Evolutionary conservation across 1,139 yeast genomes (phyloP).

Genomic region (Pichia inconspicua): DNA sequence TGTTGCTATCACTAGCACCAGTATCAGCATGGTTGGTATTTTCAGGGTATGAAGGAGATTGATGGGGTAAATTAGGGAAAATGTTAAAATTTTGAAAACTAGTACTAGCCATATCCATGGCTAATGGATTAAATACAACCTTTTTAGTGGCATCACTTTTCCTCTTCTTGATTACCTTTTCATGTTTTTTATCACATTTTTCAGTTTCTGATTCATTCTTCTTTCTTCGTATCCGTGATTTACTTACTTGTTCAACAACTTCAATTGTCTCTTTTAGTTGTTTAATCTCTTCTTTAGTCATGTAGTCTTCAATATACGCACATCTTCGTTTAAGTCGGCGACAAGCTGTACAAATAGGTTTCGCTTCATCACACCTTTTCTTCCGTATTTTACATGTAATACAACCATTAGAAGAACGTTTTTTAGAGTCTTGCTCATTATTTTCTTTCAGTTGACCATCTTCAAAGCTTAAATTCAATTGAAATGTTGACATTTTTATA

Average conservation of each 20-base stretch:
- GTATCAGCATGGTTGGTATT: neutral
- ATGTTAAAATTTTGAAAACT: neutral
- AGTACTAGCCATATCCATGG: slow-evolving; percentile 15
- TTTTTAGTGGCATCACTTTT: slow-evolving; percentile 9
- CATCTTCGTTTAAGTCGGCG: slow-evolving; percentile 46
- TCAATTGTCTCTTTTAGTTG: slow-evolving; percentile 29
- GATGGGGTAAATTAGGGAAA: neutral
- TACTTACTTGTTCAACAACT: slow-evolving; percentile 28
- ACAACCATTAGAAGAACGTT: slow-evolving; percentile 53
- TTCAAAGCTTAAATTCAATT: neutral
- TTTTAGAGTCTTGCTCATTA: slow-evolving; percentile 6
- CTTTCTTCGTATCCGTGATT: slow-evolving; percentile 23
- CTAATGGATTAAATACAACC: slow-evolving; percentile 24
- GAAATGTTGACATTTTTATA: neutral
- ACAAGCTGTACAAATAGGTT: slow-evolving; percentile 60
- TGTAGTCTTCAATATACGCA: slow-evolving; percentile 40
- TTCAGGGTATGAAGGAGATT: neutral
- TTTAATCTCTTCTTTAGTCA: slow-evolving; percentile 21
- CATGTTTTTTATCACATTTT: neutral
- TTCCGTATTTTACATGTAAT: slow-evolving; percentile 65
- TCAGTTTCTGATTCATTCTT: slow-evolving; percentile 2
- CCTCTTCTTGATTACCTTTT: neutral
- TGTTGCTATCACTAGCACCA: neutral
- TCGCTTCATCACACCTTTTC: slow-evolving; percentile 62
- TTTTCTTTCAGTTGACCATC: neutral